Evolutionary conservation across 768 basidiomycete genomes (phyloP).

Genomic region (Rhodocollybia butyracea): DNA sequence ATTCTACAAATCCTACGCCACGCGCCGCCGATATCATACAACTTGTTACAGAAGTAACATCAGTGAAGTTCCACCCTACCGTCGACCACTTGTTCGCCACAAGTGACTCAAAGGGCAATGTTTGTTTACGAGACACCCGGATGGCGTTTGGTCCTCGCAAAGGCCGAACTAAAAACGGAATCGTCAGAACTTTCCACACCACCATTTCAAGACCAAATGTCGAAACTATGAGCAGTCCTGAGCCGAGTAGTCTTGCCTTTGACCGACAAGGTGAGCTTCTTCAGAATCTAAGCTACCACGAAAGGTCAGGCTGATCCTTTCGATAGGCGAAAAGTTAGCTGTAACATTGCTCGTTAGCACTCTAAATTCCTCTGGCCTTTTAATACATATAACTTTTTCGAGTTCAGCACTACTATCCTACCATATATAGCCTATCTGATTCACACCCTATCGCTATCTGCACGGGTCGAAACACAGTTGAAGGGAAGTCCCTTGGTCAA

Average conservation of each 20-base stretch:
- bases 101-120: constrained; percentile 53
- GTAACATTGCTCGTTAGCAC: constrained; percentile 62
- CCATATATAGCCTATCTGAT: constrained; percentile 67
- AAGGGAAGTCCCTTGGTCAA: constrained; percentile 50
- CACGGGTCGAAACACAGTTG: constrained; percentile 53
- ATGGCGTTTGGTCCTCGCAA: constrained; percentile 66
- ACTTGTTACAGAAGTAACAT: constrained; percentile 54
- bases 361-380: not conserved
- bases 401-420: constrained; percentile 63
- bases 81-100: constrained; percentile 70
- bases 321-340: constrained; percentile 62
- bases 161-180: constrained; percentile 43
- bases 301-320: no score
- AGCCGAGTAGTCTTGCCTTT: constrained; percentile 65
- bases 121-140: constrained; percentile 66
- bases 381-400: not conserved
- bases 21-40: constrained; percentile 51
- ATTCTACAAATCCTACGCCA: constrained; percentile 20
- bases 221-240: constrained; percentile 51
- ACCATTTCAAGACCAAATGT: constrained; percentile 35
- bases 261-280: constrained; percentile 56
- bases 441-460: constrained; percentile 68
- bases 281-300: not conserved
- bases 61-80: constrained; percentile 62
- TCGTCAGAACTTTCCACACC: constrained; percentile 36